Evolutionary conservation across 2,329 filamentous ascomycete species (phyloP), one percentile per base, ranked within the genome.

Genomic region (Ophiostoma sp.): DNA sequence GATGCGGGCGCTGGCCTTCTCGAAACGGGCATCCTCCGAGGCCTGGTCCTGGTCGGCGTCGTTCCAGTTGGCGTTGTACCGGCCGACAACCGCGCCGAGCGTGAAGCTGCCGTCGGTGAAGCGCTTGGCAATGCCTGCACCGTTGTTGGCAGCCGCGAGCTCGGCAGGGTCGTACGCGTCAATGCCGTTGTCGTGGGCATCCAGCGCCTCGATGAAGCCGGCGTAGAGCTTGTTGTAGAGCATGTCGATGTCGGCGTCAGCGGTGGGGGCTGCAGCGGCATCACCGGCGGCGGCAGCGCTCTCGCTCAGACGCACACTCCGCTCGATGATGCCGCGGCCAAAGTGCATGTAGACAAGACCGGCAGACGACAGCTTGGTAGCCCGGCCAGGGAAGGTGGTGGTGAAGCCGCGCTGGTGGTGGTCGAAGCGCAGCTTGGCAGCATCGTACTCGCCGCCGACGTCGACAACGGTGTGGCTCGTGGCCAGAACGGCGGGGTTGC

Each of bases 151-250:
- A 42, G 87, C 84, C 42, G 85, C 79, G 18, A 97, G 77, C 44
- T 83, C 87, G 38, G 84, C 83, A 41, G 90, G 83, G 76, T 97
- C 92, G 80, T 96, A 96, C 69, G 83, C 85, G 40, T 88, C 89
- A 76, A 99, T 90, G 73, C 95, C 95, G 78, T 99, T 99, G 83
- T 99, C 95, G 79, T 99, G 94, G 69, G 93, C 95, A 79, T 99
- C 95, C 68, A 99, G 89, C 1, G 95, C 93, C 82, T 99, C 95
- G 77, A 99, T 84, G 78, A 98, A 97, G 78, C 90, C 90, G 73
- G 89, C 87, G 83, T 99, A 99, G 66, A 99, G 81, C 82, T 97
- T 97, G 75, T 87, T 83, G 82, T 91, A 96, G 67, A 99, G 83
- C 42, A 96, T 79, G 55, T 84, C 83, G 62, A 95, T 89, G 72